Evolutionary conservation across 2,329 filamentous ascomycete genomes (phyloP).

Genomic region (Trichoderma polysporum): DNA sequence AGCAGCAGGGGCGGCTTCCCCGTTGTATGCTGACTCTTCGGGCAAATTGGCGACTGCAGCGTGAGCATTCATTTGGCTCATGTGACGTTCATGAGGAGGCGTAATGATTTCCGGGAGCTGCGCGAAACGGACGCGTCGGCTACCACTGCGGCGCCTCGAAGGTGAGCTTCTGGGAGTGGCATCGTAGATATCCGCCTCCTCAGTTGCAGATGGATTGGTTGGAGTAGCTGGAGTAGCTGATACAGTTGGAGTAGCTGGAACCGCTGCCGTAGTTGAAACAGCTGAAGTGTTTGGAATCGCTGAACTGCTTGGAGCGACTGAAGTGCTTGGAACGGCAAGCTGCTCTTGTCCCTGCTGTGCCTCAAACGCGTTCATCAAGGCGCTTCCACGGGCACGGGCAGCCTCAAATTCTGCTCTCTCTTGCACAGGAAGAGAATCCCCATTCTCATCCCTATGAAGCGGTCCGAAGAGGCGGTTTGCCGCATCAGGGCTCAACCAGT

Average conservation of each 20-base stretch:
- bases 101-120: neutral
- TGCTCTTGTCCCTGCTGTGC: neutral
- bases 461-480: neutral
- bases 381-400: constrained; percentile 2
- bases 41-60: neutral
- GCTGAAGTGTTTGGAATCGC: neutral
- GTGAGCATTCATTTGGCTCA: neutral
- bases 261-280: too few relatives aligned
- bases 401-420: neutral
- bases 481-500: constrained; percentile 12
- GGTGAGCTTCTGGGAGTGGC: neutral
- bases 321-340: neutral
- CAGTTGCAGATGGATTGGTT: neutral
- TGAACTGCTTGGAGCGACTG: neutral
- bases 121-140: neutral
- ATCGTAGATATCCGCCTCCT: too few relatives aligned
- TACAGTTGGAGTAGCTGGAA: neutral
- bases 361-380: neutral
- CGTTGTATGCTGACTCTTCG: neutral
- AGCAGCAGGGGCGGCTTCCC: neutral
- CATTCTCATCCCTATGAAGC: neutral
- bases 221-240: neutral
- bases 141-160: neutral
- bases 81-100: neutral
- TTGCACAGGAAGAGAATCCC: neutral